These are phyloP conservation scores for Eutypella sp. DNA, from an alignment of 2,329 filamentous ascomycete species.

Conservation along the genomic window DNA sequence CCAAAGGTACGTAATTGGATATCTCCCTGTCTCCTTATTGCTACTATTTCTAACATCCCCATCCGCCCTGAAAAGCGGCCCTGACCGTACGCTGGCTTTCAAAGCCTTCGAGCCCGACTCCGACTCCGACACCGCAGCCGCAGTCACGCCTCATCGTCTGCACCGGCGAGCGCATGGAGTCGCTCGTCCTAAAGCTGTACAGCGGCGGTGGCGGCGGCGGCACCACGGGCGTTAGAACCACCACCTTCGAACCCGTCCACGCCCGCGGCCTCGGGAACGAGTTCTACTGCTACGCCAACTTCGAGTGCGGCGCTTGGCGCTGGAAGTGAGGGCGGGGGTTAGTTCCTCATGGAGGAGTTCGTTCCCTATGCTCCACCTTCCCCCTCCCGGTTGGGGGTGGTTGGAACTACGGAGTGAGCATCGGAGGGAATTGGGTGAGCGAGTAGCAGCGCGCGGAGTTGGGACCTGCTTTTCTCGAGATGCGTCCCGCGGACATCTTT, in stretches of 20 bases:
- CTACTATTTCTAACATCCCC: background rate
- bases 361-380: too few species aligned
- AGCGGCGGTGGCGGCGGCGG: constrained; percentile 51
- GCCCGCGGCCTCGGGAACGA: constrained; percentile 73
- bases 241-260: constrained; percentile 64
- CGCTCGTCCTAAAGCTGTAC: constrained; percentile 63
- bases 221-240: too few species aligned
- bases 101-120: too few species aligned
- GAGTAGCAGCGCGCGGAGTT: too few species aligned
- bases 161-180: constrained; percentile 73
- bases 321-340: constrained; percentile 16
- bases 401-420: too few species aligned
- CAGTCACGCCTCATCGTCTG: constrained; percentile 54
- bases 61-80: constrained; percentile 45
- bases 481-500: too few species aligned
- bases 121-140: constrained; percentile 15
- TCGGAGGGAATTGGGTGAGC: too few species aligned
- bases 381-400: too few species aligned
- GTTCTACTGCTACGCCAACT: constrained; percentile 76
- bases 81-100: constrained; percentile 71
- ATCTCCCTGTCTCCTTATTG: background rate
- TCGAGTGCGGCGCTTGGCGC: constrained; percentile 55
- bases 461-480: too few species aligned
- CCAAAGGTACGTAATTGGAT: constrained; percentile 51
- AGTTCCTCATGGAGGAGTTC: too few species aligned